Evolutionary conservation across 495 filamentous ascomycete genomes (phyloP).

Genomic region (Ascodesmis nigricans): DNA sequence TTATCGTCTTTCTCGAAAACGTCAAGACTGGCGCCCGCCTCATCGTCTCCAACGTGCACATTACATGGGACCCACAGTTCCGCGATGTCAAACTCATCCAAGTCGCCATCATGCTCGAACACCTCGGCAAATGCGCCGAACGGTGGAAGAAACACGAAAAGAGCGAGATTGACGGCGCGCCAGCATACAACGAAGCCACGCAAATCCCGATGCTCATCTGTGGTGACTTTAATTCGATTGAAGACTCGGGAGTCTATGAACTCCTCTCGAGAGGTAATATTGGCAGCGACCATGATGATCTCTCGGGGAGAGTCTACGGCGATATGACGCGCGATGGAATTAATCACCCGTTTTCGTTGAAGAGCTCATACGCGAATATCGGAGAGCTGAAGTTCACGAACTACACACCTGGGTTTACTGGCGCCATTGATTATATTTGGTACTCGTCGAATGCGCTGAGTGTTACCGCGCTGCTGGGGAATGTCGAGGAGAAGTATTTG

Average conservation of each 20-base stretch:
- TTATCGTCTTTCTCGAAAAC: conserved; percentile 80
- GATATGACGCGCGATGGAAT: conserved; percentile 82
- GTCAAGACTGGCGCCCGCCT: conserved; percentile 63
- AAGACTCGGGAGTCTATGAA: conserved; percentile 70
- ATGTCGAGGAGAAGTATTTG: conserved; percentile 78
- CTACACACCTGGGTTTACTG: conserved; percentile 76
- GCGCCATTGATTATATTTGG: conserved; percentile 92
- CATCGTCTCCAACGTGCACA: conserved; percentile 79
- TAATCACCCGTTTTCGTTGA: conserved; percentile 78
- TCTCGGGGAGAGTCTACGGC: conserved; percentile 54
- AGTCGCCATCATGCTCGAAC: conserved; percentile 81
- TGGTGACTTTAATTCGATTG: conserved; percentile 83
- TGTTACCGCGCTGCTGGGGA: conserved; percentile 66
- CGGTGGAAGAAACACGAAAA: conserved; percentile 47
- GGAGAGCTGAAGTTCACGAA: conserved; percentile 78
- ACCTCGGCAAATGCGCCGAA: conserved; percentile 61
- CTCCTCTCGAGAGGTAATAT: conserved; percentile 57
- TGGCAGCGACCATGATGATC: conserved; percentile 48
- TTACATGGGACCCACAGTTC: conserved; percentile 79
- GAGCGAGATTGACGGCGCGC: conserved; percentile 39
- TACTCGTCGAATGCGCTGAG: conserved; percentile 81
- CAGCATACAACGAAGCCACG: conserved; percentile 56
- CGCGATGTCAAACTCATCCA: conserved; percentile 90
- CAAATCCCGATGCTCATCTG: conserved; percentile 83
- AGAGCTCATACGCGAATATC: conserved; percentile 59